phyloP scores from a whole-genome alignment of 2,329 filamentous ascomycete species.

The Coleophoma cylindrospora region DNA sequence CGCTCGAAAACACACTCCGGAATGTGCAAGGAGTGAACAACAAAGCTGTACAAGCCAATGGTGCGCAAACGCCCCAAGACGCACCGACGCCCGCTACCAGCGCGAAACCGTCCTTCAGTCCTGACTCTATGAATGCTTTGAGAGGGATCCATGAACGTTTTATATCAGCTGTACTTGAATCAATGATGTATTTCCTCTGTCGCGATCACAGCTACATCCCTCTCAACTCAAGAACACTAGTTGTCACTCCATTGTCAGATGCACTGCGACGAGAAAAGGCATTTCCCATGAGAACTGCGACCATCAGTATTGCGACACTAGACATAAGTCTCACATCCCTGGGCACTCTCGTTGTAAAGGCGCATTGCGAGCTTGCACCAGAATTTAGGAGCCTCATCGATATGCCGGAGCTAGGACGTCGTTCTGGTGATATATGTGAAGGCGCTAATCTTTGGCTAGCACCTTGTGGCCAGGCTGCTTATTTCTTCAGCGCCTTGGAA shows the following conservation, averaged over 20 bases:
- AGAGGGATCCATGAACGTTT: conserved; percentile 27
- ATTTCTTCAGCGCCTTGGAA: conserved; percentile 17
- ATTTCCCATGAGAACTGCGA: conserved; percentile 3
- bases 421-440: conserved; percentile 5
- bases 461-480: conserved; percentile 25
- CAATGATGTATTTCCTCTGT: conserved; percentile 25
- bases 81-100: conserved; percentile 15
- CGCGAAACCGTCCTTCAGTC: conserved; percentile 11
- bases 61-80: conserved; percentile 16
- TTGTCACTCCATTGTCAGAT: conserved; percentile 5
- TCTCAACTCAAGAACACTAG: conserved; percentile 27
- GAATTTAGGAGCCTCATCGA: conserved; percentile 18
- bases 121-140: conserved; percentile 10
- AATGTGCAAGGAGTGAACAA: conserved; percentile 21
- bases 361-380: conserved; percentile 17
- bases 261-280: neutral
- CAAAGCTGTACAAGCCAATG: conserved; percentile 16
- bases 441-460: conserved; percentile 25
- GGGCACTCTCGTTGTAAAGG: conserved; percentile 25
- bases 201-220: conserved; percentile 24
- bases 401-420: conserved; percentile 1
- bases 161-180: conserved; percentile 26
- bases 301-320: conserved; percentile 22
- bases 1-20: conserved; percentile 17
- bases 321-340: conserved; percentile 26